phyloP scores from a whole-genome alignment of 345 rosid genomes.

The Eucalyptus marginata region DNA sequence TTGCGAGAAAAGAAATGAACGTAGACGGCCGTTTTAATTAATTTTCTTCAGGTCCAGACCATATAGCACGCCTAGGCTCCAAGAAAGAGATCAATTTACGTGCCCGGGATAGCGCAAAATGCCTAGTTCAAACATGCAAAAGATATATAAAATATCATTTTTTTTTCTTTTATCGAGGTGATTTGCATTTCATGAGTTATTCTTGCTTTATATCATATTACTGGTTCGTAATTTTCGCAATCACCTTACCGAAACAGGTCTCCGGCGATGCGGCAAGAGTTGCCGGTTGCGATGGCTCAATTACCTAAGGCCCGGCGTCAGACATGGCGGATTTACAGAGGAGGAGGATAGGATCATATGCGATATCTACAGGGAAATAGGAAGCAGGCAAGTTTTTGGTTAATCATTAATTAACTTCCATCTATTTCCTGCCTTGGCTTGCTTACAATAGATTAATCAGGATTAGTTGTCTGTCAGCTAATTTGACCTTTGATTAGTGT shows the following conservation, averaged over 20 bases:
- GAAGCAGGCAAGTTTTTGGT: conserved; percentile 30
- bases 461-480: neutral
- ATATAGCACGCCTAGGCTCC: neutral
- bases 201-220: neutral
- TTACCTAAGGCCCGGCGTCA: conserved; percentile 48
- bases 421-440: neutral
- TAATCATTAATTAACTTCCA: neutral
- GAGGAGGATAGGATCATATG: conserved; percentile 42
- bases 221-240: neutral
- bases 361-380: conserved; percentile 33
- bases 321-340: conserved; percentile 49
- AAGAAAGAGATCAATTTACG: neutral
- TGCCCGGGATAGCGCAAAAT: neutral
- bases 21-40: neutral
- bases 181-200: neutral
- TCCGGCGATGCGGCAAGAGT: conserved; percentile 45
- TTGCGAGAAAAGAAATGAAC: neutral
- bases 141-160: neutral
- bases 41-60: neutral
- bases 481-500: neutral
- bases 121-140: neutral
- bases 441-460: neutral
- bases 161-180: neutral
- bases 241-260: conserved; percentile 2
- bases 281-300: conserved; percentile 58